A percentile compares a stretch with the other conserved stretches of the same genome.
Conservation (phyloP, 768 basidiomycete species). For the Leccinellum albellum region DNA sequence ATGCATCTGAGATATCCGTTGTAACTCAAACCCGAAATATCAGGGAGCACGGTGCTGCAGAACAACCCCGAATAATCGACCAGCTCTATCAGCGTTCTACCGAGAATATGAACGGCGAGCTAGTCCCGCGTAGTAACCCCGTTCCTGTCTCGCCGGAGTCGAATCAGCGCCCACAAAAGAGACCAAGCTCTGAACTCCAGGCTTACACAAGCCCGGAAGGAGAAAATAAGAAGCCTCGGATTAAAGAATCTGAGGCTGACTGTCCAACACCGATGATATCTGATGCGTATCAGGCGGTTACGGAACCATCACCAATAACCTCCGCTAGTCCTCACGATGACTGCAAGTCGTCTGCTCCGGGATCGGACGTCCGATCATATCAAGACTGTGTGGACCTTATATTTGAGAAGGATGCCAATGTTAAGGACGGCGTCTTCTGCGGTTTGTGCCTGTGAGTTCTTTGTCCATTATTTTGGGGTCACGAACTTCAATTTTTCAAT, state of each 20-base stretch:
- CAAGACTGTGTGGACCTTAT: conserved; percentile 39
- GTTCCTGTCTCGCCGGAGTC: neutral
- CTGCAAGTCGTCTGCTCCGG: neutral
- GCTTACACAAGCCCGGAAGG: conserved; percentile 4
- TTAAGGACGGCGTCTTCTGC: conserved; percentile 36
- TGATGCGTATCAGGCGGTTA: neutral
- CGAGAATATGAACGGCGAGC: conserved; percentile 3
- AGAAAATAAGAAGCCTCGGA: conserved; percentile 20
- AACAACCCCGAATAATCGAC: neutral
- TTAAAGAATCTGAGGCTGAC: conserved; percentile 3
- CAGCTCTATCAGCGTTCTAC: neutral
- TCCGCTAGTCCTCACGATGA: neutral
- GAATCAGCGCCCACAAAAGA: conserved; percentile 12
- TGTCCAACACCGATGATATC: neutral
- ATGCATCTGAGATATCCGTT: conserved; percentile 1
- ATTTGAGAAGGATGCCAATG: conserved; percentile 32
- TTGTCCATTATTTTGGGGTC: neutral
- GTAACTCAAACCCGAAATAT: conserved; percentile 1
- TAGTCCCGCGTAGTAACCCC: neutral
- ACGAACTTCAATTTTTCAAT: neutral
- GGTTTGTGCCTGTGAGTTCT: conserved; percentile 50
- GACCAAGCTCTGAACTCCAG: conserved; percentile 13
- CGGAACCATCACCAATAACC: neutral
- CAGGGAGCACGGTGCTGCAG: neutral
- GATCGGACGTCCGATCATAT: conserved; percentile 35